Conservation (phyloP, 345 rosid genomes). For the Adansonia digitata region DNA sequence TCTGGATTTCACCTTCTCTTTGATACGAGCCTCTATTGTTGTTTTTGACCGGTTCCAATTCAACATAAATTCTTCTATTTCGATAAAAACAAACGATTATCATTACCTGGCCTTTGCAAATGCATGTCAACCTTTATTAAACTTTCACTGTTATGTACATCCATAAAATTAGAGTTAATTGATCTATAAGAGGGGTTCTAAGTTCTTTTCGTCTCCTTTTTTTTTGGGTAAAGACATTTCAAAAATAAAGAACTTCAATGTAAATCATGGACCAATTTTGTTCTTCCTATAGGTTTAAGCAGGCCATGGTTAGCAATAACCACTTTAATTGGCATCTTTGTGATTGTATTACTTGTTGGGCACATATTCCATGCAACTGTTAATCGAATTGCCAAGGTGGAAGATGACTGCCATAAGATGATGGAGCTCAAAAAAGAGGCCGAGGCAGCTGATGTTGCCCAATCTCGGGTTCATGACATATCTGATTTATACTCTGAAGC, state of each 20-base stretch:
- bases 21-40: neutral
- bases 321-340: constrained; percentile 63
- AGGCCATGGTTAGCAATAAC: constrained; percentile 59
- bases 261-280: constrained; percentile 8
- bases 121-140: neutral
- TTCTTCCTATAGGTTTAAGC: constrained; percentile 62
- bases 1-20: neutral
- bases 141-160: neutral
- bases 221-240: neutral
- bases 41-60: neutral
- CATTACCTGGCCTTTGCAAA: too few relatives aligned
- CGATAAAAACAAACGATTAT: neutral
- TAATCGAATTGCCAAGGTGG: constrained; percentile 77
- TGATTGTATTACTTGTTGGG: constrained; percentile 72
- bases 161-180: neutral
- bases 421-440: constrained; percentile 68
- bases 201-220: neutral
- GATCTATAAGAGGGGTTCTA: neutral
- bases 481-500: constrained; percentile 5
- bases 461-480: constrained; percentile 64
- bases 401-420: constrained; percentile 76
- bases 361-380: constrained; percentile 73
- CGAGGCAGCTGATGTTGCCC: constrained; percentile 89
- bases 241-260: neutral
- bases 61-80: neutral